These are phyloP conservation scores for Wickerhamiella australiensis DNA, from an alignment of 805 yeast genomes.

Conservation along the genomic window DNA sequence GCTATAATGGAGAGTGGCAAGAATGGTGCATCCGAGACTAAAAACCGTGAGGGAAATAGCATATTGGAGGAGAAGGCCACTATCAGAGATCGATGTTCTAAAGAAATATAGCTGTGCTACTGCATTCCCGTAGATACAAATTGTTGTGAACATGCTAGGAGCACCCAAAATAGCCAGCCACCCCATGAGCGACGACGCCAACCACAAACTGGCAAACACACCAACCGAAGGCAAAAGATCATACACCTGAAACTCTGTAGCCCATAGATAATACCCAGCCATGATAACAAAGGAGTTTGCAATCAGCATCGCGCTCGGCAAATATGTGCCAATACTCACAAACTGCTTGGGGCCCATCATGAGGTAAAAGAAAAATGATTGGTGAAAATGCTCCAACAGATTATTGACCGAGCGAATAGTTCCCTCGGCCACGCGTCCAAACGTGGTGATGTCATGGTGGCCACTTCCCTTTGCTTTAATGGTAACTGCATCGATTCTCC, in stretches of 20 bases:
- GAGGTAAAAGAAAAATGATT: slow-evolving; percentile 86
- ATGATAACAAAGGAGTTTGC: slow-evolving; percentile 60
- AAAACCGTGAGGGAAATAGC: slow-evolving; percentile 44
- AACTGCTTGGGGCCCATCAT: slow-evolving; percentile 64
- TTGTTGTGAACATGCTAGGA: background rate
- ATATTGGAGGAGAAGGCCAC: slow-evolving; percentile 15
- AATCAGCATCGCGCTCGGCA: slow-evolving; percentile 70
- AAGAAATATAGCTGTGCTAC: slow-evolving; percentile 1
- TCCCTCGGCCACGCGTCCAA: slow-evolving; percentile 83
- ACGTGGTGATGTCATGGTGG: slow-evolving; percentile 69
- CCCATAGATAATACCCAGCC: slow-evolving; percentile 36
- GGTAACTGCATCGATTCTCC: slow-evolving; percentile 88
- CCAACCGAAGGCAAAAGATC: slow-evolving; percentile 28
- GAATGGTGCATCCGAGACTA: slow-evolving; percentile 57
- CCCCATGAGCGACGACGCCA: slow-evolving; percentile 12
- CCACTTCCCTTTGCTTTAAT: slow-evolving; percentile 57
- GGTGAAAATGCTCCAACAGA: slow-evolving; percentile 89
- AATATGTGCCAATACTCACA: slow-evolving; percentile 86
- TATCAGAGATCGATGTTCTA: slow-evolving; percentile 1
- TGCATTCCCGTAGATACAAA: slow-evolving; percentile 2
- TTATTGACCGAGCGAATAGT: slow-evolving; percentile 81
- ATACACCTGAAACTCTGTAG: slow-evolving; percentile 19
- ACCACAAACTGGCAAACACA: slow-evolving; percentile 22
- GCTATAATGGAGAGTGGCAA: slow-evolving; percentile 74
- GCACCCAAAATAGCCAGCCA: slow-evolving; percentile 3